These are phyloP conservation scores for Candida freyschussii DNA, from an alignment of 1,139 yeast species.

Conservation along the genomic window DNA sequence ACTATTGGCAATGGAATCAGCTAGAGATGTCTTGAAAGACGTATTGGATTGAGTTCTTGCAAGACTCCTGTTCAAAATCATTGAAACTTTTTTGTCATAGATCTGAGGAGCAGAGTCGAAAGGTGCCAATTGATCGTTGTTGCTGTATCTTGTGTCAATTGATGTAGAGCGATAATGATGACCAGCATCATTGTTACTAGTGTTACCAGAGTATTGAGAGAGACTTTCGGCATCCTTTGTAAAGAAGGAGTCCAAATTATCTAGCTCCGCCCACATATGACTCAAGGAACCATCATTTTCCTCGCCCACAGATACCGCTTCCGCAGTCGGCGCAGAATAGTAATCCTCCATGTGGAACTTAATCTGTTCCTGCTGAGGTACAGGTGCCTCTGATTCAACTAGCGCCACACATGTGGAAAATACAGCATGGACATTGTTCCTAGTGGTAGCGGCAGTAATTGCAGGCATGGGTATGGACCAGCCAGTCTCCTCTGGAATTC, in stretches of 20 bases:
- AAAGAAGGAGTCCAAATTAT: constrained; percentile 88
- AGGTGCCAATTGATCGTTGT: constrained; percentile 40
- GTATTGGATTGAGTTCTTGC: constrained; percentile 73
- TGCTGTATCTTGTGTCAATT: constrained; percentile 44
- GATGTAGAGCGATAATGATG: constrained; percentile 46
- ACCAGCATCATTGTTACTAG: constrained; percentile 20
- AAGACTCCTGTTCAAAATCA: constrained; percentile 66
- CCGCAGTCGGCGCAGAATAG: constrained; percentile 30
- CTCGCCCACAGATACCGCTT: constrained; percentile 45
- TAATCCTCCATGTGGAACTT: constrained; percentile 68
- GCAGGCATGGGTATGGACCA: constrained; percentile 98
- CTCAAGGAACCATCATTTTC: constrained; percentile 66
- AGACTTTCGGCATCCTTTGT: constrained; percentile 50
- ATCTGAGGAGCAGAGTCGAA: constrained; percentile 74
- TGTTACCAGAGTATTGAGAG: constrained; percentile 22
- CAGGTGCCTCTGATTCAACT: constrained; percentile 26
- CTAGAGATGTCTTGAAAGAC: constrained; percentile 71
- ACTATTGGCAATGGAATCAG: constrained; percentile 46
- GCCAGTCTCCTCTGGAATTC: constrained; percentile 95
- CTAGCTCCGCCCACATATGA: constrained; percentile 95
- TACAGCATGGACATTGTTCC: constrained; percentile 94
- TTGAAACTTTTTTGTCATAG: constrained; percentile 75
- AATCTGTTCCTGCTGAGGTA: constrained; percentile 38
- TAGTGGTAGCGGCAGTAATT: constrained; percentile 76
- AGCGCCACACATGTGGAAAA: constrained; percentile 65